Percentiles rank a stretch among this genome's conserved stretches.
Evolutionary conservation across 2,329 filamentous ascomycete species (phyloP).

Genomic region (Fusarium proliferatum): DNA sequence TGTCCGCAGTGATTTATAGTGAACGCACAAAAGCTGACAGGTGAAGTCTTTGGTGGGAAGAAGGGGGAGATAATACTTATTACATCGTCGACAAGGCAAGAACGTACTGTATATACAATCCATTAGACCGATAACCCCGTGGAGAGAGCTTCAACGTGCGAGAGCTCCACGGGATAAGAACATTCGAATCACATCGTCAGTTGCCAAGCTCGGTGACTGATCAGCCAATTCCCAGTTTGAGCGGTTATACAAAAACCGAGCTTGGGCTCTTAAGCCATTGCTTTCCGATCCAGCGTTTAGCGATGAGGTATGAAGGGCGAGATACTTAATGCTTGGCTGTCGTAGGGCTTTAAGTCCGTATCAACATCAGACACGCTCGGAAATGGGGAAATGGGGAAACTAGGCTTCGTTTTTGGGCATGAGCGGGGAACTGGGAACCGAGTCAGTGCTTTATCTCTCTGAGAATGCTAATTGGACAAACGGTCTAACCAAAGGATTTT

Average conservation of each 20-base stretch:
- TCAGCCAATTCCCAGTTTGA: neutral
- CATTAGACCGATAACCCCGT: neutral
- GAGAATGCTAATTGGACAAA: neutral
- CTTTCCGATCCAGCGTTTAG: neutral
- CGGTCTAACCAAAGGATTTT: rapidly evolving
- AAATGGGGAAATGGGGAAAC: too few relatives aligned
- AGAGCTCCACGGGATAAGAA: neutral
- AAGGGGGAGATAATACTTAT: neutral
- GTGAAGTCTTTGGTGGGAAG: rapidly evolving
- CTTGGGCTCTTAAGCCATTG: neutral
- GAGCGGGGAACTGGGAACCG: neutral
- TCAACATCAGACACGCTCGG: too few relatives aligned
- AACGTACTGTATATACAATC: neutral
- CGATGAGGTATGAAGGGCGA: neutral
- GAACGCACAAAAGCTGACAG: neutral
- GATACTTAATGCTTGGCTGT: neutral
- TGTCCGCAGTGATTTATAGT: neutral
- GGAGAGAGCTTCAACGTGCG: neutral
- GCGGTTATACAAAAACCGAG: neutral
- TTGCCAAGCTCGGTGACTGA: neutral
- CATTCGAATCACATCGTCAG: neutral
- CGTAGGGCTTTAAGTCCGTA: neutral
- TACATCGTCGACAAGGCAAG: neutral
- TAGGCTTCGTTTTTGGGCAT: too few relatives aligned
- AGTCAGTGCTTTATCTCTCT: neutral